Base-by-base conservation (phyloP, 23 red algal species). In the Gracilaria domingensis region DNA sequence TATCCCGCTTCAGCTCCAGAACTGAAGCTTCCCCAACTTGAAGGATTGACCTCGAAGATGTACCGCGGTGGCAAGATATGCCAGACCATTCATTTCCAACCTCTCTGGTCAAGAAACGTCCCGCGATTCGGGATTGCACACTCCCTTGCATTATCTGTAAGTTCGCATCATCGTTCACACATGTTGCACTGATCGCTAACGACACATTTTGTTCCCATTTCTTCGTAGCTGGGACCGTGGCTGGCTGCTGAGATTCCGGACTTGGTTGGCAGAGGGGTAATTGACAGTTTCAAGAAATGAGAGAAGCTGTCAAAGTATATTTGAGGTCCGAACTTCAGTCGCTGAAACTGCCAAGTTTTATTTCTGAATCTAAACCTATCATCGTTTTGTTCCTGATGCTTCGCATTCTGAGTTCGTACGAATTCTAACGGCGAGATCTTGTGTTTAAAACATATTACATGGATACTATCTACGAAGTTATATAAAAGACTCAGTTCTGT, bases 1-100 rank as follows among this genome's bases (percentile, higher is more conserved):
- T 97, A 97, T 73, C 95, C 95, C 13, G 66, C 60, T 8, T 80
- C 95, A 21, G 85, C 95, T 13, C 95, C 95, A 6, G 89, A 93
- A 37, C 57, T 97, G 17, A 82, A 88, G 58, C 89, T 97, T n/a
- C 95, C 95, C 1, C 66, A 89, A 47, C 77, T 97, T 6, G 82
- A 93, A 47, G 95, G 95, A 26, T 81, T 89, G 59, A 97, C 95
- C 16, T 87, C 95, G n/a, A 97, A 97, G 79, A 97, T 97, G 95
- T 97, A 97, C 79, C 95, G 95, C 23, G 95, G 88, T 29, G 95
- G 95, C 0, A 88, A 93, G 66, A 97, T 97, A 45, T 97, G 95
- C 66, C 95, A 97, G 67, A 97, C 95, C 14, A 76, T 97, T 49
- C 95, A 97, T 81, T 97, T 97, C 66, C 88, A 97, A 42, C 95